Base-by-base conservation (phyloP, 2,329 filamentous ascomycete genomes). In the Erysiphe neolycopersici region DNA sequence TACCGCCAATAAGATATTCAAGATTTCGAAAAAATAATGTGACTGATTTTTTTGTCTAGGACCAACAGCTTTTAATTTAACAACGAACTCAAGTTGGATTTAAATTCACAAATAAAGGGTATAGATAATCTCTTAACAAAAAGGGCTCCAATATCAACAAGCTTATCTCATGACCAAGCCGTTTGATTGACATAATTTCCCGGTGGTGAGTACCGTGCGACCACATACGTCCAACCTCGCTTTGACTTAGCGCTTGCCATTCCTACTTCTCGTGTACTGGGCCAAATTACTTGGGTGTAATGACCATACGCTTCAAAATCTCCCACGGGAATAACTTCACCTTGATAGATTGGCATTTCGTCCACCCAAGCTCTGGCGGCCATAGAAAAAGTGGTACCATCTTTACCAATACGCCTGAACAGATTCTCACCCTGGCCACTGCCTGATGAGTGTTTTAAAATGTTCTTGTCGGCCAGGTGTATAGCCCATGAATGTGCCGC, bases 221-320 rank as follows among this genome's bases (percentile, higher is more conserved):
- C 38, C 9, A 41, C 26, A 41, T 41, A 41, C 4, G 38, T 41
- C 38, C 38, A 41, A 26, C 38, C 38, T 14, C 22, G 19, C 12
- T 13, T 22, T 29, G 38, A 41, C 19, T 14, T 26, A 6, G 38
- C 13, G n/a, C 19, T 18, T 16, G 18, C 43, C 42, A 46, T 46
- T 9, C 45, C 45, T 17, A 47, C 43, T 3, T 45, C 31, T 6
- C 43, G 41, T 10, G 40, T 43, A 2, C 13, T 16, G 4, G 45
- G 45, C 45, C 45, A 47, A 17, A 47, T 45, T 16, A 45, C 31
- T 40, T 47, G 45, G 6, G 45, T 44, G 31, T 47, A 47, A 19
- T 47, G 45, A 33, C 45, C 45, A 38, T 44, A 47, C 4, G n/a
- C n/a, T 29, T 14, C 26, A 30, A 42, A 42, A 35, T 44, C 37